A percentile compares a stretch with the other conserved stretches of the same genome.
Evolutionary conservation across 208 protist genomes (phyloP).

Genomic region (Angomonas ambiguus): DNA sequence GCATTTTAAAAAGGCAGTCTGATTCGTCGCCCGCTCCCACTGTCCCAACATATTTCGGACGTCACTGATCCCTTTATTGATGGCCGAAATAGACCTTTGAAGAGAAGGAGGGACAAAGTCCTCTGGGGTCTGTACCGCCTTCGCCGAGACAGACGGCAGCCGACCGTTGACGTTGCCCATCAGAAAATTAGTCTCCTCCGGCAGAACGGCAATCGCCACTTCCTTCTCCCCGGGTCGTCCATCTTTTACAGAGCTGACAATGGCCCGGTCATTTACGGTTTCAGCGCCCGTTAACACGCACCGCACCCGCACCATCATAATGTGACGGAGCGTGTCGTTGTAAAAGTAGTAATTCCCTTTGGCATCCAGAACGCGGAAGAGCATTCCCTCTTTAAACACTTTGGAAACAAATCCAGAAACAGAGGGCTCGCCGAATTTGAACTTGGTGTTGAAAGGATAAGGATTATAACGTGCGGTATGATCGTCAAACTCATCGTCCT

Average conservation of each 20-base stretch:
- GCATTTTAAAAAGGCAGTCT: constrained; percentile 29
- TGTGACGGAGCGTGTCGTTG: constrained; percentile 63
- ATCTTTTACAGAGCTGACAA: constrained; percentile 13
- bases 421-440: constrained; percentile 29
- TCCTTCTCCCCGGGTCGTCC: constrained; percentile 21
- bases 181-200: constrained; percentile 53
- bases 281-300: constrained; percentile 29
- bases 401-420: constrained; percentile 21
- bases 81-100: constrained; percentile 21
- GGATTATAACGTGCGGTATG: constrained; percentile 25
- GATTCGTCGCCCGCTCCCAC: constrained; percentile 30
- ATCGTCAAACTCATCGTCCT: constrained; percentile 57
- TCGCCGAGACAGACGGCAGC: constrained; percentile 30
- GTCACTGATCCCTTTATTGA: constrained; percentile 23
- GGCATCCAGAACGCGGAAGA: constrained; percentile 41
- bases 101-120: constrained; percentile 44
- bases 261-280: constrained; percentile 30
- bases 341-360: constrained; percentile 53
- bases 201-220: constrained; percentile 41
- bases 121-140: constrained; percentile 28
- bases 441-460: constrained; percentile 24
- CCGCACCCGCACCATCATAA: constrained; percentile 52
- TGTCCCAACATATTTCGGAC: constrained; percentile 26
- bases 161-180: constrained; percentile 21
- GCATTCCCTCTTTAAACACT: constrained; percentile 40